Conservation (phyloP, 106 monocot genomes). For the Acanthochlamys bracteata region DNA sequence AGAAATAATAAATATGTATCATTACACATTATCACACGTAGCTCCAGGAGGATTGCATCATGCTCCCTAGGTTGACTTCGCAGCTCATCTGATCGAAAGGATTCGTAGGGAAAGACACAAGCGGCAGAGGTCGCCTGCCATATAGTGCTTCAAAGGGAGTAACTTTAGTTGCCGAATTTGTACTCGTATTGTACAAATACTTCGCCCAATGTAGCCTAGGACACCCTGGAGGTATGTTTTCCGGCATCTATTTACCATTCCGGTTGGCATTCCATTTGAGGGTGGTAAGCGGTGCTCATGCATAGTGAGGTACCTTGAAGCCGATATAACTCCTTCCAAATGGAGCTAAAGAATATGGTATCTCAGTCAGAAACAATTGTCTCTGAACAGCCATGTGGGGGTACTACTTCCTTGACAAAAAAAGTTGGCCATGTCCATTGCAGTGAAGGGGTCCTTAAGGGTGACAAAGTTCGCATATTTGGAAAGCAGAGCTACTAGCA, state of each 20-base stretch:
- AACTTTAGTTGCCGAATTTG: no score
- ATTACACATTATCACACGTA: background rate
- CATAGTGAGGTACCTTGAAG: background rate
- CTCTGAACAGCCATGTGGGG: background rate
- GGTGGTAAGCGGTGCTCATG: background rate
- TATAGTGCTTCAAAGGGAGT: conserved; percentile 2
- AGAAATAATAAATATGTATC: no score
- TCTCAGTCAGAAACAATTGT: background rate
- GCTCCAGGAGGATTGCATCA: background rate
- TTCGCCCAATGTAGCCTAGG: background rate
- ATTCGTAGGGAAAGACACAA: background rate
- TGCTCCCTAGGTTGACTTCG: background rate
- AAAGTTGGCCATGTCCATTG: no score
- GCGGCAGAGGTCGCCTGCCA: background rate
- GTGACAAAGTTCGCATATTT: background rate
- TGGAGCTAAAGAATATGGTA: background rate
- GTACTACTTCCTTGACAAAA: background rate
- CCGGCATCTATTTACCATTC: background rate
- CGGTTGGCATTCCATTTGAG: background rate
- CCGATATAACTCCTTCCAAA: background rate
- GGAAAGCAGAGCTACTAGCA: background rate
- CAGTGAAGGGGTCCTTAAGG: background rate
- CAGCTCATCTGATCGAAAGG: background rate
- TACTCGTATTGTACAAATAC: background rate
- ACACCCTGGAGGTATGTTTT: background rate